Evolutionary conservation across 306 rosid genomes (phyloP), one percentile per base, ranked within the genome.

Genomic region (Ochetophila trinervis): DNA sequence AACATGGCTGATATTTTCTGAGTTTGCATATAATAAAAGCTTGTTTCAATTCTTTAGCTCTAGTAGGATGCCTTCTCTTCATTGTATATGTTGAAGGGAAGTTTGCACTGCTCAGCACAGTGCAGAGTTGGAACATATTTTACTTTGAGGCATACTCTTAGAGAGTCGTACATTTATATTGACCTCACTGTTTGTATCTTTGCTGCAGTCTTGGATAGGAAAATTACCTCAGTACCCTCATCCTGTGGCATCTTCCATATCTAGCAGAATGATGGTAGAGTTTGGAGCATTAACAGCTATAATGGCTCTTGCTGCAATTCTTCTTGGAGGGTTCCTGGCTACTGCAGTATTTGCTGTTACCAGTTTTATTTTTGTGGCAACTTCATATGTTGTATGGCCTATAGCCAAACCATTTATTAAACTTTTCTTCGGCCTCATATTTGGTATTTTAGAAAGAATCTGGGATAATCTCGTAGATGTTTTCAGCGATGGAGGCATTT

Each of bases 211-310:
- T 71, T 87, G 81, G 86, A 84, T 90, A 72, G 96, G 91, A 60
- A 90, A 78, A 63, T 44, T 77, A 70, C 86, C 91, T 2, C 84
- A 80, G 50, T 84, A 81, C 80, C 99, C 99, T 75, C 84, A 90
- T 84, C 97, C 99, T 0, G 90, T 83, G 74, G 96, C 97, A 13
- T 81, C 91, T 76, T 87, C 91, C 63, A 83, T 93, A 74, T 93
- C 99, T 47, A 83, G 99, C 79, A 90, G 96, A 93, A 75, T 93
- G 81, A 72, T 86, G 88, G 87, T 84, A 63, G 99, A 93, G 83
- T 91, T 93, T 53, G 88, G 77, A 49, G 58, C 74, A 66, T 81
- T 87, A 74, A 84, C 99, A 71, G 66, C 67, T 45, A 35, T 78
- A 5, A 75, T 93, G 83, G 91, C 80, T 48, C 67, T 75, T 20